Evolutionary conservation across 23 red algal species (phyloP).

Genomic region (Gracilaria gracilis): DNA sequence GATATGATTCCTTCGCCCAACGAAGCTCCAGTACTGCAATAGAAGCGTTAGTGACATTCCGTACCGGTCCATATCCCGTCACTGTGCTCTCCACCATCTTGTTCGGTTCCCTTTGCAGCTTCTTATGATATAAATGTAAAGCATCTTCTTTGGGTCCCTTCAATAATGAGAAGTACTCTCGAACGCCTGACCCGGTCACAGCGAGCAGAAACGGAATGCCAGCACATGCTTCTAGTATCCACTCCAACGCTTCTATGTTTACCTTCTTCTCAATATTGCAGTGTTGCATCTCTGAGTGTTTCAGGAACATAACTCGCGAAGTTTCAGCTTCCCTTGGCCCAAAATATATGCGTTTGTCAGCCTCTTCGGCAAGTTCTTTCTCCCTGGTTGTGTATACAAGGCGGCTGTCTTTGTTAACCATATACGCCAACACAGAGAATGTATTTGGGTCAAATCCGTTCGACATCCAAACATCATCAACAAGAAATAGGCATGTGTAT

Average conservation of each 20-base stretch:
- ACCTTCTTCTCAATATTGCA: no score
- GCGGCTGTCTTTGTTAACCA: no score
- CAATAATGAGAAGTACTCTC: not conserved
- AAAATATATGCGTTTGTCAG: not conserved
- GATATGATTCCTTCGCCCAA: not conserved
- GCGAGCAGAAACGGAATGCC: not conserved
- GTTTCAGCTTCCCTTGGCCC: not conserved
- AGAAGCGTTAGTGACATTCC: no score
- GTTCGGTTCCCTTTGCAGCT: no score
- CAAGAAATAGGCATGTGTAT: not conserved
- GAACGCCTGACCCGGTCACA: not conserved
- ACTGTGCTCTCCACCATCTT: no score
- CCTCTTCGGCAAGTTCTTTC: no score
- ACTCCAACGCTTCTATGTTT: no score
- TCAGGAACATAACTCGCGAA: not conserved
- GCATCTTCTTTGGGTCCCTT: not conserved
- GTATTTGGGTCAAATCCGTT: not conserved
- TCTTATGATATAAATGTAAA: not conserved
- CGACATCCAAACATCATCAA: conserved; percentile 3
- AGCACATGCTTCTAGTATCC: not conserved
- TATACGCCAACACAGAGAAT: no score
- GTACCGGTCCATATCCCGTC: no score
- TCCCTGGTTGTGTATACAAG: no score
- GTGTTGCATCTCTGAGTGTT: no score
- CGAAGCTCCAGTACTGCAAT: not conserved